Evolutionary conservation across 768 basidiomycete genomes (phyloP).

Genomic region (Pulveroboletus sp.): DNA sequence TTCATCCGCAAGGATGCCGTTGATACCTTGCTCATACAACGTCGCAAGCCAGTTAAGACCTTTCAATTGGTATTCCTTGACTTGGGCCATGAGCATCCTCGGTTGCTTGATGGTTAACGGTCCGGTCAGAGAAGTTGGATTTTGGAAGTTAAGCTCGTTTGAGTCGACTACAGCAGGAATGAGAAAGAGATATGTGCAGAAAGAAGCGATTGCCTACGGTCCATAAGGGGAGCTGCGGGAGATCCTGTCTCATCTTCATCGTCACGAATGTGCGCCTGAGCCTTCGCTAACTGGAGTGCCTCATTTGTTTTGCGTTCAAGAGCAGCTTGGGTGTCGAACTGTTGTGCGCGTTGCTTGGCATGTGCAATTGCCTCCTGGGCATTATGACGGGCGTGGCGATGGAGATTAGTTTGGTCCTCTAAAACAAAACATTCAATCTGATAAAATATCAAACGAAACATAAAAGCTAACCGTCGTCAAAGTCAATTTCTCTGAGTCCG

Average conservation of each 20-base stretch:
- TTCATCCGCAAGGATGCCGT: constrained; percentile 97
- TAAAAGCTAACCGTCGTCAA: constrained; percentile 71
- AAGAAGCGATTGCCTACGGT: constrained; percentile 47
- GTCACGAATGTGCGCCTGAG: constrained; percentile 38
- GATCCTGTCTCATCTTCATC: constrained; percentile 36
- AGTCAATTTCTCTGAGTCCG: constrained; percentile 72
- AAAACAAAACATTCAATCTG: constrained; percentile 6
- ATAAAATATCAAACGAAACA: background rate
- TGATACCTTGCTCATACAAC: constrained; percentile 98
- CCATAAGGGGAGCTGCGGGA: constrained; percentile 52
- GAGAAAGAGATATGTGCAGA: background rate
- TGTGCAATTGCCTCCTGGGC: constrained; percentile 84
- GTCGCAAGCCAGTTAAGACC: constrained; percentile 98
- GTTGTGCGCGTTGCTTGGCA: constrained; percentile 72
- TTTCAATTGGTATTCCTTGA: constrained; percentile 98
- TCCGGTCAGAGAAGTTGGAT: constrained; percentile 86
- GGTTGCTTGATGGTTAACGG: constrained; percentile 86
- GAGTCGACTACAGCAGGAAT: constrained; percentile 64
- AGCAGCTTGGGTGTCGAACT: constrained; percentile 83
- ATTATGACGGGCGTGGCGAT: constrained; percentile 78
- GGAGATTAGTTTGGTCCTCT: constrained; percentile 88
- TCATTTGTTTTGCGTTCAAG: constrained; percentile 78
- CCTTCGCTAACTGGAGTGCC: constrained; percentile 64
- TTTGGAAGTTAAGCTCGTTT: constrained; percentile 98
- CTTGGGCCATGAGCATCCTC: constrained; percentile 90